A percentile compares a stretch with the other conserved stretches of the same genome.
Conservation (phyloP, 176 grass and related monocot species). For the Melocanna baccifera region DNA sequence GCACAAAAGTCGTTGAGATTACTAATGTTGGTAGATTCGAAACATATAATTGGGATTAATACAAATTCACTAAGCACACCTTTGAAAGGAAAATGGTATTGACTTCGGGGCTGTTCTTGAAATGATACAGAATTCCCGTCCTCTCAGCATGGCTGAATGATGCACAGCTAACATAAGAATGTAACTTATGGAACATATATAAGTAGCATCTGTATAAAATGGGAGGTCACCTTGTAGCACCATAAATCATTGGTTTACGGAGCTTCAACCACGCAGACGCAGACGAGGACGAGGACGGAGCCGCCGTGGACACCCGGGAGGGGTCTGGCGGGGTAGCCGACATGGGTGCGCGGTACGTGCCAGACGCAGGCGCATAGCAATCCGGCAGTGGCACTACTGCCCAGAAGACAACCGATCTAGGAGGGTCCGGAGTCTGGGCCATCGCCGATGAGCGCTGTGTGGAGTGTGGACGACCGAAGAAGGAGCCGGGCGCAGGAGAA, state of each 20-base stretch:
- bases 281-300: too few species aligned
- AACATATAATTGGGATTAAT: not conserved
- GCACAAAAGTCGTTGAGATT: not conserved
- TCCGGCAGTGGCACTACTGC: too few species aligned
- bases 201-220: not conserved
- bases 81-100: conserved; percentile 97
- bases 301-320: too few species aligned
- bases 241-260: conserved; percentile 94
- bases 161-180: conserved; percentile 25
- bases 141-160: conserved; percentile 81
- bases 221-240: conserved; percentile 73
- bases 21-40: not conserved
- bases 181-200: not conserved
- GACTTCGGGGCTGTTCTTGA: conserved; percentile 81
- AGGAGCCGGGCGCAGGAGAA: too few species aligned
- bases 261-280: too few species aligned
- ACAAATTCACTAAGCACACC: conserved; percentile 34
- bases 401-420: too few species aligned
- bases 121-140: conserved; percentile 84
- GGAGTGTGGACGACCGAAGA: too few species aligned
- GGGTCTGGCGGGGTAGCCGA: too few species aligned
- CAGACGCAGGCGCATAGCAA: too few species aligned
- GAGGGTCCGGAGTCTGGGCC: too few species aligned
- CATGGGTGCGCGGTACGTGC: too few species aligned
- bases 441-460: too few species aligned